A percentile compares a stretch with the other conserved stretches of the same genome.
phyloP scores from a whole-genome alignment of 208 protist species.

The Leishmania amazonensis region DNA sequence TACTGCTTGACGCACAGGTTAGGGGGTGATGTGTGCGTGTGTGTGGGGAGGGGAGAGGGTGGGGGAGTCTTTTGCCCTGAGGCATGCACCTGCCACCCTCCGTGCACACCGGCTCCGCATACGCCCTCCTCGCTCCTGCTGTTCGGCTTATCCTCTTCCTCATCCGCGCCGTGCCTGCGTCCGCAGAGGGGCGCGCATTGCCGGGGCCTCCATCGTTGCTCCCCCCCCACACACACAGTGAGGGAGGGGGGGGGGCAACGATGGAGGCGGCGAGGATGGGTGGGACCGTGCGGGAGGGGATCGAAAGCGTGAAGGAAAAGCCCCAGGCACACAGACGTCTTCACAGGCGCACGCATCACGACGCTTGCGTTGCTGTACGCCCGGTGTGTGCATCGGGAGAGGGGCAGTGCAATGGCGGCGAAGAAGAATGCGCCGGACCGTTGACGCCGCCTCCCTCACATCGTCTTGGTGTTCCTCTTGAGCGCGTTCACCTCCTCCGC shows the following conservation, averaged over 20 bases:
- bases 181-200: background rate
- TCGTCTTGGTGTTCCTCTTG: constrained; percentile 44
- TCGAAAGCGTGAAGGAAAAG: background rate
- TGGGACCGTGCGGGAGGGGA: background rate
- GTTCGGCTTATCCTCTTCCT: background rate
- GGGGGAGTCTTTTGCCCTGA: background rate
- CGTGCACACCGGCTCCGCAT: too few species aligned
- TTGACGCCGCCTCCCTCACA: constrained; percentile 21
- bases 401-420: background rate
- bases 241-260: background rate
- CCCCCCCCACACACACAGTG: too few species aligned
- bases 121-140: too few species aligned
- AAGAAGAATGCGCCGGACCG: background rate
- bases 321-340: background rate
- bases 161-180: too few species aligned
- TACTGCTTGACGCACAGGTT: background rate
- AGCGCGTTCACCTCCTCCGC: constrained; percentile 62
- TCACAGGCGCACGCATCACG: background rate
- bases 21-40: background rate
- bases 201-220: too few species aligned
- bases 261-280: too few species aligned
- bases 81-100: background rate
- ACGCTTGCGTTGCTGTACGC: background rate
- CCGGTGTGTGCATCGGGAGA: background rate
- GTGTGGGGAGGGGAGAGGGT: background rate